Evolutionary conservation across 2,329 filamentous ascomycete genomes (phyloP).

Genomic region (Botrytis byssoidea): DNA sequence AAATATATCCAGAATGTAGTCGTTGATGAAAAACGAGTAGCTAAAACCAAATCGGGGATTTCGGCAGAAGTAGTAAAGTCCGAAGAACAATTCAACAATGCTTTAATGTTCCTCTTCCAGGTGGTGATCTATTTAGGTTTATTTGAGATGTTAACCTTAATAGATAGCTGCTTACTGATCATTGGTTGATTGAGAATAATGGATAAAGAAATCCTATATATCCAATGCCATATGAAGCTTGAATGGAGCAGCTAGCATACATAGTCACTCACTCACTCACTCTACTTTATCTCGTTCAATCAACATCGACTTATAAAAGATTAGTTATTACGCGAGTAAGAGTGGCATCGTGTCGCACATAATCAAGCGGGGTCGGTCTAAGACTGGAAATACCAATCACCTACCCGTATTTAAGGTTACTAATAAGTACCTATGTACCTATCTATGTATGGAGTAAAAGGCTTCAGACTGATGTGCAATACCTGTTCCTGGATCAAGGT

Average conservation of each 20-base stretch:
- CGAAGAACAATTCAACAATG: neutral
- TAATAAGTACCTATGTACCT: too few species aligned
- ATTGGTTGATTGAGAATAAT: neutral
- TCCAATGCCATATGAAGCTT: too few species aligned
- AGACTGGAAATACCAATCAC: neutral
- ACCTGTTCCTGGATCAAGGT: neutral
- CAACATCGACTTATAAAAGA: too few species aligned
- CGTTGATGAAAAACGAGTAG: neutral
- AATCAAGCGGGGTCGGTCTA: neutral
- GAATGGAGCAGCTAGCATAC: too few species aligned
- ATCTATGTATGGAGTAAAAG: neutral
- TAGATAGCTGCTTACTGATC: neutral
- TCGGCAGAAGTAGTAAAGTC: neutral
- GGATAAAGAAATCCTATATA: too few species aligned
- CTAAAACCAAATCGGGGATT: neutral
- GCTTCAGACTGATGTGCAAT: neutral
- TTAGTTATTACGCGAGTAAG: too few species aligned
- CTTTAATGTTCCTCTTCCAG: neutral
- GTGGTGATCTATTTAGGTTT: neutral
- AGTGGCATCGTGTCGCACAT: too few species aligned
- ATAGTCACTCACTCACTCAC: too few species aligned
- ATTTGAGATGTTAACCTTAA: neutral
- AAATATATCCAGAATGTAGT: neutral
- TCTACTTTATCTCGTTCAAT: too few species aligned
- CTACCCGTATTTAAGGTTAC: neutral